A percentile compares a stretch with the other conserved stretches of the same genome.
phyloP scores from a whole-genome alignment of 768 basidiomycete species.

The Termitomyces sp. region DNA sequence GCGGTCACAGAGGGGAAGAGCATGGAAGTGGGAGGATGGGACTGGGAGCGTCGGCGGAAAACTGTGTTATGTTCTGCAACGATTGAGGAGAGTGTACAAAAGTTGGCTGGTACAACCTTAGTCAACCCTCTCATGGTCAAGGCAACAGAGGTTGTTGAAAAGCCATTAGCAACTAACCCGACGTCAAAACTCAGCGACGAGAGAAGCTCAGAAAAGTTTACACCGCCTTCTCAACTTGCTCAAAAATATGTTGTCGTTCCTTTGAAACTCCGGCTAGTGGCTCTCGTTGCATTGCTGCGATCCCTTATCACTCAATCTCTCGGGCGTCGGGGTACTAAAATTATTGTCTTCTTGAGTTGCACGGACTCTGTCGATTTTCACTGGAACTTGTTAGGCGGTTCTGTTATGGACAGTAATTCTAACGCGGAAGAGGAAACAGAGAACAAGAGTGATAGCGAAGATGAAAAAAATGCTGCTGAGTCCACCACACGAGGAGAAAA shows the following conservation, averaged over 20 bases:
- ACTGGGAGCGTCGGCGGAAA: conserved; percentile 70
- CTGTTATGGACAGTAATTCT: conserved; percentile 51
- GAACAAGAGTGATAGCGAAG: conserved; percentile 22
- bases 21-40: conserved; percentile 78
- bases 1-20: conserved; percentile 64
- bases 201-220: conserved; percentile 55
- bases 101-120: conserved; percentile 80
- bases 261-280: conserved; percentile 89
- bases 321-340: conserved; percentile 51
- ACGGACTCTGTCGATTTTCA: conserved; percentile 98
- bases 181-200: conserved; percentile 11
- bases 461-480: conserved; percentile 15
- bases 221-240: conserved; percentile 87
- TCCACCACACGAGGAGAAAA: conserved; percentile 26
- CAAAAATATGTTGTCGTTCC: conserved; percentile 91
- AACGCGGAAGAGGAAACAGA: conserved; percentile 16
- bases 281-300: conserved; percentile 81
- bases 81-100: conserved; percentile 91
- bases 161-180: conserved; percentile 12
- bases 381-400: conserved; percentile 76
- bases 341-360: conserved; percentile 95
- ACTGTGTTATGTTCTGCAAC: conserved; percentile 97
- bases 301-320: conserved; percentile 64
- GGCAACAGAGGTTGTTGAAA: conserved; percentile 51
- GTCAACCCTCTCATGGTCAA: conserved; percentile 80